Evolutionary conservation across 768 basidiomycete species (phyloP).

Genomic region (Suillus luteus): DNA sequence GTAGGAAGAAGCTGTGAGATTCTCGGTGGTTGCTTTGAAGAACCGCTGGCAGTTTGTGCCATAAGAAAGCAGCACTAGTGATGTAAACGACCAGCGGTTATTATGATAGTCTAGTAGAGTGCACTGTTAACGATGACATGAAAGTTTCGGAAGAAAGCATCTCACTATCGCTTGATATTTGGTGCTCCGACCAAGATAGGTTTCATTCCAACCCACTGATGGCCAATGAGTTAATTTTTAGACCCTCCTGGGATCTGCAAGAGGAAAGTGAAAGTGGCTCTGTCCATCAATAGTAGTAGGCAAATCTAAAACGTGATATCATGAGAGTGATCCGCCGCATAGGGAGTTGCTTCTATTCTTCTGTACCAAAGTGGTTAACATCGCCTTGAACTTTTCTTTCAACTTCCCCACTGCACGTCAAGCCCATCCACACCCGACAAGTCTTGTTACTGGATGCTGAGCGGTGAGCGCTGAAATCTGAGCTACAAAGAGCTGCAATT

Average conservation of each 20-base stretch:
- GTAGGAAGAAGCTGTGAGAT: constrained; percentile 73
- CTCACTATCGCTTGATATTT: constrained; percentile 3
- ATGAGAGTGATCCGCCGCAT: not conserved
- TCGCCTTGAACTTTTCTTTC: too few relatives aligned
- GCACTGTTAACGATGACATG: constrained; percentile 11
- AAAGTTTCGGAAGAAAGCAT: not conserved
- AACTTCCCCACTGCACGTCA: too few relatives aligned
- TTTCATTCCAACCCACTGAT: not conserved
- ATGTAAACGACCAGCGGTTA: constrained; percentile 18
- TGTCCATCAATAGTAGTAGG: not conserved
- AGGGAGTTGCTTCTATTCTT: not conserved
- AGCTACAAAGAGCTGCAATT: too few relatives aligned
- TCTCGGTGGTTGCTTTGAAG: constrained; percentile 24
- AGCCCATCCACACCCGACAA: too few relatives aligned
- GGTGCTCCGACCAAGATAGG: not conserved
- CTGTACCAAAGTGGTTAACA: not conserved
- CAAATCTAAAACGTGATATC: not conserved
- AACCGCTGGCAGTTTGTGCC: constrained; percentile 20
- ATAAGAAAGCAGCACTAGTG: constrained; percentile 19
- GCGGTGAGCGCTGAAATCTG: too few relatives aligned
- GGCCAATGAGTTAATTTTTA: not conserved
- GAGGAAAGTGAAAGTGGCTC: not conserved
- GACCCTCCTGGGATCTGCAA: not conserved
- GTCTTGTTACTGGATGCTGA: too few relatives aligned
- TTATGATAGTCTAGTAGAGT: constrained; percentile 11